Base-by-base conservation (phyloP, 108 stramenopile genomes). In the Cyclotella sp. region DNA sequence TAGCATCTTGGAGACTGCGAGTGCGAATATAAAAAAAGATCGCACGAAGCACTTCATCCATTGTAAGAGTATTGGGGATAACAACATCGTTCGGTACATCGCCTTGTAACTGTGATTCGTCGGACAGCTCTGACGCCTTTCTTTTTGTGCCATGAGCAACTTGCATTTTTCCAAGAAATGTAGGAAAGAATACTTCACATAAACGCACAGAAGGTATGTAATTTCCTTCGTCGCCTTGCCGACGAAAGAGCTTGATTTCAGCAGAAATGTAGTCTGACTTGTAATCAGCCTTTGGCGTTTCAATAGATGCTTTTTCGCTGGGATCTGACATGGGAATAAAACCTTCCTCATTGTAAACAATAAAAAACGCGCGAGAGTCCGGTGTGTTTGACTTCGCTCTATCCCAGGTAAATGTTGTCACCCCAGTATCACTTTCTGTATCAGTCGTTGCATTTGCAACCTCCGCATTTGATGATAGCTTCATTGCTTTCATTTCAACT, bases 11-110 rank as follows among this genome's bases (percentile, higher is more conserved):
- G 67, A 95, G 63, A 27, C 77, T 73, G 11, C 85, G 82, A 44
- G 88, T 83, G 24, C 84, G 75, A 47, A 93, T 84, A 59, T 95
- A 95, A 16, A 68, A 81, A 66, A 84, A 91, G 4, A 95, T 58
- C 4, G 85, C 80, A 41, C 62, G 68, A 39, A 87, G 55, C 22
- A 88, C 83, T 73, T 95, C 90, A n/a, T 88, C 79, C 89, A 90
- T 85, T 19, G 89, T 89, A 27, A 95, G 44, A 12, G 83, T 74
- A 11, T 79, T 45, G 22, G 94, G 94, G 29, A 91, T 72, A 18
- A 77, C 51, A 52, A 88, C 70, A 28, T 92, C 89, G 76, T 91
- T 91, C 26, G 68, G 62, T 43, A 49, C 62, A 26, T 78, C 69
- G 55, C 45, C 70, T 16, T 51, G 34, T 55, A 34, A 46, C 53